These are phyloP conservation scores for Colletotrichum sojae DNA, from an alignment of 2,329 filamentous ascomycete genomes.

Conservation along the genomic window DNA sequence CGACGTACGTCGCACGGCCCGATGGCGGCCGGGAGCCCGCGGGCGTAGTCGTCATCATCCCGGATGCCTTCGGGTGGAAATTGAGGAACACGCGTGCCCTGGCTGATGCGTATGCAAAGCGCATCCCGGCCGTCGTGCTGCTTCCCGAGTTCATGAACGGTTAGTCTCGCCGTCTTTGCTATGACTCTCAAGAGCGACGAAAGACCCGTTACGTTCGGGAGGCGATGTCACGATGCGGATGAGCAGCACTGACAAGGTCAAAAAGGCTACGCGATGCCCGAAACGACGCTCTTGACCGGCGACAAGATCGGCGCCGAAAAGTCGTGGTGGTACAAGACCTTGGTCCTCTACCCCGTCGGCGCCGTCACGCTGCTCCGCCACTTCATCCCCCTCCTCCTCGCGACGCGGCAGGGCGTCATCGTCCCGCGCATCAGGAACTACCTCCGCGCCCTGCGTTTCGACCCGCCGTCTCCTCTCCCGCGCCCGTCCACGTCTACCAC, in stretches of 20 bases:
- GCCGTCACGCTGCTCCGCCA: slow-evolving; percentile 15
- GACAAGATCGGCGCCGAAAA: slow-evolving; percentile 41
- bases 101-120: slow-evolving; percentile 67
- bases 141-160: slow-evolving; percentile 70
- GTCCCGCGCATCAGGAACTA: slow-evolving; percentile 53
- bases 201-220: too few species aligned
- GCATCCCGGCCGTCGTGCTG: slow-evolving; percentile 64
- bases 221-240: too few species aligned
- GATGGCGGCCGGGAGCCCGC: slow-evolving; percentile 47
- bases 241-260: too few species aligned
- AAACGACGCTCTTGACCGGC: slow-evolving; percentile 49
- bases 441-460: slow-evolving; percentile 54
- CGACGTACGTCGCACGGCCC: slow-evolving; percentile 46
- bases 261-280: slow-evolving; percentile 49
- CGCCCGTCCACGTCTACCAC: background rate
- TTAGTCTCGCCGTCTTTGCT: slow-evolving; percentile 36
- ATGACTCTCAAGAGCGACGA: too few species aligned
- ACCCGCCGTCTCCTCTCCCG: slow-evolving; percentile 37
- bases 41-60: slow-evolving; percentile 67
- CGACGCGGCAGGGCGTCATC: slow-evolving; percentile 49
- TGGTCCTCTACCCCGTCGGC: slow-evolving; percentile 49
- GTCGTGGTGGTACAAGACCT: slow-evolving; percentile 30
- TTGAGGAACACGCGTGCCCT: slow-evolving; percentile 67
- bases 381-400: slow-evolving; percentile 51
- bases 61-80: slow-evolving; percentile 69